Evolutionary conservation across 495 filamentous ascomycete genomes (phyloP).

Genomic region (Neurospora sp.): DNA sequence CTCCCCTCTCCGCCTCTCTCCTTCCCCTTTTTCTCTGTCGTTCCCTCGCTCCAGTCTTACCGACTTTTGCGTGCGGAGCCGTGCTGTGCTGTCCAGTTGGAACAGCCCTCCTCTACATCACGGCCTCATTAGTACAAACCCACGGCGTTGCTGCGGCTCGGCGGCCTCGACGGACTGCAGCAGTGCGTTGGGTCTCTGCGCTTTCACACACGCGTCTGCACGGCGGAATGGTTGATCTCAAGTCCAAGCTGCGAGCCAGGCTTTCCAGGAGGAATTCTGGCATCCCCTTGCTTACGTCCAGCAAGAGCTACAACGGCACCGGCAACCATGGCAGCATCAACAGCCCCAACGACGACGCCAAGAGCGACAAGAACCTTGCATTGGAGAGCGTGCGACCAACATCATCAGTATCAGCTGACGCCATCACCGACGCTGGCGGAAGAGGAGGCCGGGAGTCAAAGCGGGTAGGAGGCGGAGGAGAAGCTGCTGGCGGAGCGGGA

Average conservation of each 20-base stretch:
- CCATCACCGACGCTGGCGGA: not conserved
- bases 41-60: not conserved
- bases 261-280: slow-evolving; percentile 36
- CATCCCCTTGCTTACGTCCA: slow-evolving; percentile 23
- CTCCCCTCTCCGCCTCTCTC: not conserved
- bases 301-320: slow-evolving; percentile 17
- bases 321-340: slow-evolving; percentile 4
- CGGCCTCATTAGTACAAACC: not conserved
- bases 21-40: not conserved
- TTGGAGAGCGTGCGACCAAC: not conserved
- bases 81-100: not conserved
- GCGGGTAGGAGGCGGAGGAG: not conserved
- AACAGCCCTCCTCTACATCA: not conserved
- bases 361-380: slow-evolving; percentile 10
- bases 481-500: not conserved
- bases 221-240: slow-evolving; percentile 36
- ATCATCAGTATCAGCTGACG: not conserved
- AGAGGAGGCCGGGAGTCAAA: not conserved
- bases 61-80: not conserved
- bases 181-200: not conserved
- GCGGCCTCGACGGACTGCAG: not conserved
- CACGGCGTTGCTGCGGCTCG: not conserved
- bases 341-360: slow-evolving; percentile 8
- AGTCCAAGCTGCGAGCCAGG: slow-evolving; percentile 36
- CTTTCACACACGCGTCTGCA: not conserved